These are phyloP conservation scores for Micromonas pusilla DNA, from an alignment of 139 green algal genomes.

Conservation along the genomic window DNA sequence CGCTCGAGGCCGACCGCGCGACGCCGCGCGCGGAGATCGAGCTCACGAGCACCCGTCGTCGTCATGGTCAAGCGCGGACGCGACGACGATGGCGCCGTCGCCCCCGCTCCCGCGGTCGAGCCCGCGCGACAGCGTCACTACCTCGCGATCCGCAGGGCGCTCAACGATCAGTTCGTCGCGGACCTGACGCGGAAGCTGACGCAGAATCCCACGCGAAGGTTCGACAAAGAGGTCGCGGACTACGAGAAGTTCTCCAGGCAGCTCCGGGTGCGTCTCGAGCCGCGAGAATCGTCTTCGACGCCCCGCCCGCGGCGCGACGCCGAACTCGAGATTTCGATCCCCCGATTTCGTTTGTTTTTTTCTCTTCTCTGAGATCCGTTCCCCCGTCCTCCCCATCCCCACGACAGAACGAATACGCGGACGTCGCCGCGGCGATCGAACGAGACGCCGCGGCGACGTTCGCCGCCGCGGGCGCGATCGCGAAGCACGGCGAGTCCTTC, in stretches of 20 bases:
- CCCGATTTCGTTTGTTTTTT: no score
- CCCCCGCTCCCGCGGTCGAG: neutral
- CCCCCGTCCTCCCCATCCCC: no score
- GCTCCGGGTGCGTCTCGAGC: neutral
- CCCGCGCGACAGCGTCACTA: no score
- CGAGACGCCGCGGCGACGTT: neutral
- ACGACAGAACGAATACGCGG: neutral
- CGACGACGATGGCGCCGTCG: neutral
- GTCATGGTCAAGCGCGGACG: neutral
- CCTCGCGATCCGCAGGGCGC: no score
- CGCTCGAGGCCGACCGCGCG: neutral
- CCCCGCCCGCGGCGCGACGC: neutral
- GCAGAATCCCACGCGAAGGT: neutral
- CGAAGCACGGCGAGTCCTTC: conserved; percentile 7
- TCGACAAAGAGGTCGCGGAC: neutral
- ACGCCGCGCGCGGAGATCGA: neutral
- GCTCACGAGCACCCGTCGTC: neutral
- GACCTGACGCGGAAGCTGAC: neutral
- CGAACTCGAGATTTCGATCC: neutral
- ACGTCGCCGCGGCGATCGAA: neutral
- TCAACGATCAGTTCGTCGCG: neutral
- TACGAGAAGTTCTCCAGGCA: neutral
- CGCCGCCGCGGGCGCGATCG: neutral
- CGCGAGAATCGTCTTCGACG: no score
- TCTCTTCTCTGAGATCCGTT: no score